A percentile compares a stretch with the other conserved stretches of the same genome.
phyloP scores from a whole-genome alignment of 1,139 yeast species.

The Suhomyces kunorum region DNA sequence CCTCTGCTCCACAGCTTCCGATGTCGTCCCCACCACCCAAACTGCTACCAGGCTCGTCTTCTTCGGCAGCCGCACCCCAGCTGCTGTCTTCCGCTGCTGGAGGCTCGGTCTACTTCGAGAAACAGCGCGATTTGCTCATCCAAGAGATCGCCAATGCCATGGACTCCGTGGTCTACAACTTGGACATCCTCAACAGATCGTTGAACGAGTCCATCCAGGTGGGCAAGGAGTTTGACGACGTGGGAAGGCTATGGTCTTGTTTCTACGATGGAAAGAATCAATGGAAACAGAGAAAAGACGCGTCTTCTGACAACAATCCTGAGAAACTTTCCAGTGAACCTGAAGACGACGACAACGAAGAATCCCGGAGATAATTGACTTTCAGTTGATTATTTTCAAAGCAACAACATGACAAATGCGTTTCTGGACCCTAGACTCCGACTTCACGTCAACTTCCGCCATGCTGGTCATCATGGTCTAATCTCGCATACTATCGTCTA shows the following conservation, averaged over 20 bases:
- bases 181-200: constrained; percentile 45
- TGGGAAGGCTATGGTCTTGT: constrained; percentile 45
- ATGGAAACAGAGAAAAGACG: constrained; percentile 21
- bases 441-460: too few relatives aligned
- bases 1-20: too few relatives aligned
- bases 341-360: constrained; percentile 2
- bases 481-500: too few relatives aligned
- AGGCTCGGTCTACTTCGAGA: constrained; percentile 33
- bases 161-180: constrained; percentile 43
- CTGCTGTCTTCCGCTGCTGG: constrained; percentile 5
- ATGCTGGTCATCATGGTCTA: too few relatives aligned
- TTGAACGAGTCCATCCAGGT: constrained; percentile 45
- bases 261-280: constrained; percentile 42
- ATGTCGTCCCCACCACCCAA: constrained; percentile 19
- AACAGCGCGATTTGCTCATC: constrained; percentile 45
- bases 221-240: constrained; percentile 49
- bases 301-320: constrained; percentile 8
- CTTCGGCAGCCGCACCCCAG: constrained; percentile 3
- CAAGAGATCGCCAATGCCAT: constrained; percentile 45
- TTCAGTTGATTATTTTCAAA: too few relatives aligned
- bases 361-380: neutral
- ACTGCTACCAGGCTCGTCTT: constrained; percentile 5
- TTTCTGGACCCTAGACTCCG: too few relatives aligned
- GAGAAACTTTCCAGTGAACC: constrained; percentile 15
- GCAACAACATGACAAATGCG: too few relatives aligned